These are phyloP conservation scores for Termitomyces sp. DNA, from an alignment of 768 basidiomycete genomes.

Conservation along the genomic window DNA sequence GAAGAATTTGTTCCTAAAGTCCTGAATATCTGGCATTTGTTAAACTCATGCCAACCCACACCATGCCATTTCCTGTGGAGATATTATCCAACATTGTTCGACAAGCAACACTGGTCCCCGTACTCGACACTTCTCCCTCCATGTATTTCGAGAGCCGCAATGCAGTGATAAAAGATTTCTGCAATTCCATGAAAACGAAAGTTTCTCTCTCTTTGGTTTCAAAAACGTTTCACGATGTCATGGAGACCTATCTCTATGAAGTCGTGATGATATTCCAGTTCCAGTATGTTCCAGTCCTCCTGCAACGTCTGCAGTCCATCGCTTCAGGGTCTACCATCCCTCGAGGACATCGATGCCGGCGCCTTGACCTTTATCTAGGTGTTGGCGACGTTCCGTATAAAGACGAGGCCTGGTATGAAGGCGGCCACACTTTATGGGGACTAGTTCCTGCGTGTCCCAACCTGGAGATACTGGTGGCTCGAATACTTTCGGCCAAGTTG, in stretches of 20 bases:
- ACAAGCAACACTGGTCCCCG: conserved; percentile 2
- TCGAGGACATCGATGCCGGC: background rate
- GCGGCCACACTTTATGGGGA: background rate
- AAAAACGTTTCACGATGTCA: background rate
- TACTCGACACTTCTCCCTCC: conserved; percentile 6
- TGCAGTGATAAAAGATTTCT: background rate
- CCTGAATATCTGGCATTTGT: too few species aligned
- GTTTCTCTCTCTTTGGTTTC: conserved; percentile 6
- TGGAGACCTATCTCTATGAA: conserved; percentile 8
- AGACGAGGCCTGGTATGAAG: background rate
- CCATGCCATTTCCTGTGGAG: background rate
- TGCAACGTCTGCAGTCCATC: background rate
- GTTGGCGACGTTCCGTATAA: background rate
- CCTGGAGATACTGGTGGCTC: background rate
- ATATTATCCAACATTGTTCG: background rate
- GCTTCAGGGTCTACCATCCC: background rate
- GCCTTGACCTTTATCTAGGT: background rate
- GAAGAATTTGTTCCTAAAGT: too few species aligned
- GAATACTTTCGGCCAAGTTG: background rate
- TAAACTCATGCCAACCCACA: background rate
- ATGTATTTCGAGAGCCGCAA: conserved; percentile 1
- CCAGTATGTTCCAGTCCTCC: conserved; percentile 3
- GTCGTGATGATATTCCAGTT: conserved; percentile 7
- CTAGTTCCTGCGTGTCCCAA: background rate
- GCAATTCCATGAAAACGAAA: conserved; percentile 7